These are phyloP conservation scores for Penicillium desertorum DNA, from an alignment of 495 filamentous ascomycete species.

Conservation along the genomic window DNA sequence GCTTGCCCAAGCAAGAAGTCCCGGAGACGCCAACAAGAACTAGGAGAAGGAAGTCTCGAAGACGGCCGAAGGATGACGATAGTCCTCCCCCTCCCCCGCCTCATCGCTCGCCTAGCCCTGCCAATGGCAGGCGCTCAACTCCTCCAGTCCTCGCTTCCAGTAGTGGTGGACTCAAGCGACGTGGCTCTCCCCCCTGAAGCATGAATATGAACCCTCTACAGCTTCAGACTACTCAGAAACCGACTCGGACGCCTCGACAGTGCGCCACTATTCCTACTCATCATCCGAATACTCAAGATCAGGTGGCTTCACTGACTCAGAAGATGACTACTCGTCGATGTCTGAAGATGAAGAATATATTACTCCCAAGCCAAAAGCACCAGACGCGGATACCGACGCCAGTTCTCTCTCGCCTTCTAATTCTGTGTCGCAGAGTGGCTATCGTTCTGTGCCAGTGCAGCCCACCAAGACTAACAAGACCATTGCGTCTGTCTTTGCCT, in stretches of 20 bases:
- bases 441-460: conserved; percentile 56
- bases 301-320: conserved; percentile 42
- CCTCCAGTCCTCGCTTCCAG: conserved; percentile 49
- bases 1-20: conserved; percentile 21
- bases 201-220: conserved; percentile 94
- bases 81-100: conserved; percentile 52
- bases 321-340: conserved; percentile 52
- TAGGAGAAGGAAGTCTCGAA: conserved; percentile 32
- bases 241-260: conserved; percentile 52
- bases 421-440: conserved; percentile 69
- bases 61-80: conserved; percentile 37
- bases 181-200: conserved; percentile 95
- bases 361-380: conserved; percentile 20
- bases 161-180: conserved; percentile 54
- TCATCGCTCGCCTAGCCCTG: conserved; percentile 49
- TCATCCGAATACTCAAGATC: conserved; percentile 44
- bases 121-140: conserved; percentile 50
- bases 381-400: conserved; percentile 42
- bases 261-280: conserved; percentile 49
- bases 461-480: conserved; percentile 60
- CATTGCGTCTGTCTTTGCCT: conserved; percentile 77
- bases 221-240: conserved; percentile 57
- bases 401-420: conserved; percentile 68
- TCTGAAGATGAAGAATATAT: conserved; percentile 54
- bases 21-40: conserved; percentile 40